Evolutionary conservation across 495 filamentous ascomycete genomes (phyloP), one percentile per base, ranked within the genome.

Genomic region (Aspergillus panamensis): DNA sequence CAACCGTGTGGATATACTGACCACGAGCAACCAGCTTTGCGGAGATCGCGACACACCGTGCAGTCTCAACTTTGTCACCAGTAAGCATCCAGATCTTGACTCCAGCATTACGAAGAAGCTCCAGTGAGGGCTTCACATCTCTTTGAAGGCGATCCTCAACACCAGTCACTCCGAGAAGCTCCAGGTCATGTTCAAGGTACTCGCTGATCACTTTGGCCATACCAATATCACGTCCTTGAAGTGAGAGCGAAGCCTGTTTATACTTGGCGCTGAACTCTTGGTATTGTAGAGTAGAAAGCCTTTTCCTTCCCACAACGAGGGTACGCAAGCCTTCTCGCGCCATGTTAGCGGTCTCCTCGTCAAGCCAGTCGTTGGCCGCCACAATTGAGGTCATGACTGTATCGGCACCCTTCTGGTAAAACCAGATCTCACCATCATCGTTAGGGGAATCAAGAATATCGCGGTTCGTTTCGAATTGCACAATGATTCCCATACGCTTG

Each of bases 21-120:
- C 92, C 91, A 54, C 95, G 79, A 7, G 91, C 85, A n/a, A 99
- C 93, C 19, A 99, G 78, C 72, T 96, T 97, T 17, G 92, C 87
- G 62, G 86, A 91, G 32, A 99, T 90, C 14, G 95, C 95, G 8
- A 99, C 93, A 72, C 95, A 99, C 31, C 93, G 86, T 12, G 95
- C 95, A 29, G 95, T 99, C 72, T 99, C 95, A 1, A 97, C 91
- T 72, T 99, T 99, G 77, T 99, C 95, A 31, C 95, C 95, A 0
- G 95, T 99, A 64, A 99, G 77, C 95, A 99, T 99, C 95, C 95
- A 99, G 54, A 97, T 96, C 73, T 96, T 97, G 68, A 99, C 90
- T n/a, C 95, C 95, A 8, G 95, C 95, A 68, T 99, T 97, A 58
- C 95, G 89, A 43, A 99, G 84, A 13, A 97, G 80, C 66, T 99